phyloP scores from a whole-genome alignment of 495 filamentous ascomycete genomes.

The Daldinia concentrica region DNA sequence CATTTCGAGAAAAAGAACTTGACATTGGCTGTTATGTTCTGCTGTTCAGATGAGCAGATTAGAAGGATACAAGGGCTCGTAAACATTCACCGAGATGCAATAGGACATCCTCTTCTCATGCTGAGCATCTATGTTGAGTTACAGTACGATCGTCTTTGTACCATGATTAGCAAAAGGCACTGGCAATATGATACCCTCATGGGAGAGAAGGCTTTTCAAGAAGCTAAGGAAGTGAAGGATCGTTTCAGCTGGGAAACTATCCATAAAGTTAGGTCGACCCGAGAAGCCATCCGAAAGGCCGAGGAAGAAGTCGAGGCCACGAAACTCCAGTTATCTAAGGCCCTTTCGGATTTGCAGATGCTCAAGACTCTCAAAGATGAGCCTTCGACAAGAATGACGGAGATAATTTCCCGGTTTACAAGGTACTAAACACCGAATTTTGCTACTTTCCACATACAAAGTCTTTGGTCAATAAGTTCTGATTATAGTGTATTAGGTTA shows the following conservation, averaged over 20 bases:
- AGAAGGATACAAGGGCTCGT: background rate
- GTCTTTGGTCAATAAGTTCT: too few species aligned
- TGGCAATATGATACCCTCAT: too few species aligned
- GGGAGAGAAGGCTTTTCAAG: too few species aligned
- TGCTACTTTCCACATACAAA: too few species aligned
- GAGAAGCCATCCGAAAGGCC: background rate
- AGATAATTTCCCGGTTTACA: background rate
- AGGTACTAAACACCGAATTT: too few species aligned
- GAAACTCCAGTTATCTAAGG: background rate
- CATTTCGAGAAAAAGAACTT: background rate
- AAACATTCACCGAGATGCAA: background rate
- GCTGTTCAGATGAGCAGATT: background rate
- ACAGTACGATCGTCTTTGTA: background rate
- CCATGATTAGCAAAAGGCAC: background rate
- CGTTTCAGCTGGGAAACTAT: background rate
- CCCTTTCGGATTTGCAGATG: background rate
- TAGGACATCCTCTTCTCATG: slow-evolving; percentile 5
- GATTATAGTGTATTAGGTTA: too few species aligned
- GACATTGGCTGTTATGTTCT: background rate
- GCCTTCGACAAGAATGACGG: background rate
- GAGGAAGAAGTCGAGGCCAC: slow-evolving; percentile 1
- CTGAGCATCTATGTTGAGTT: background rate
- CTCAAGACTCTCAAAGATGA: background rate
- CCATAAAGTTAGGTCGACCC: background rate
- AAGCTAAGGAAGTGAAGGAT: background rate